These are phyloP conservation scores for Plasmopara halstedii DNA, from an alignment of 352 stramenopile genomes.

Conservation along the genomic window DNA sequence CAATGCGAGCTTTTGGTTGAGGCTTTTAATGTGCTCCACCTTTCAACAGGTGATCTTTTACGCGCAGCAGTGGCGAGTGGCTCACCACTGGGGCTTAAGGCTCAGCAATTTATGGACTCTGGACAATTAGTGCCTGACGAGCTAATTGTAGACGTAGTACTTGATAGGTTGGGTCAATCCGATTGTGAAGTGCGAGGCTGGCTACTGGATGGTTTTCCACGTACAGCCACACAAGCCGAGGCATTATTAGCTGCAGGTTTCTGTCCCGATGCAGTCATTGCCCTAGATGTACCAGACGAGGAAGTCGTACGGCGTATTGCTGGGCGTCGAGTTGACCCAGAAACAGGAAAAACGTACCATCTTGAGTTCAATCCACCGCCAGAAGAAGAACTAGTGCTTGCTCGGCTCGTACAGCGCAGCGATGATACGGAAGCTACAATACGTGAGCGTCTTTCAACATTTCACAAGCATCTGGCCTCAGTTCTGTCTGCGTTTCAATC, in stretches of 20 bases:
- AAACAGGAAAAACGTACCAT: conserved; percentile 93
- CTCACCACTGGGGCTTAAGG: conserved; percentile 47
- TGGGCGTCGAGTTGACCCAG: conserved; percentile 92
- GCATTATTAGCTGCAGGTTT: conserved; percentile 81
- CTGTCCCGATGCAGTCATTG: conserved; percentile 83
- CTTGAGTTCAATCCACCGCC: conserved; percentile 94
- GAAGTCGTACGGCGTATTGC: conserved; percentile 95
- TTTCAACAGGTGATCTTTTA: conserved; percentile 91
- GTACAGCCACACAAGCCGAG: conserved; percentile 81
- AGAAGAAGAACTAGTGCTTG: conserved; percentile 48
- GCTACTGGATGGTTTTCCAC: conserved; percentile 92
- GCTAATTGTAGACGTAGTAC: conserved; percentile 86
- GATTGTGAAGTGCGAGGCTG: conserved; percentile 85
- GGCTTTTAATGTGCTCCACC: conserved; percentile 86
- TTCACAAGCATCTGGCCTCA: conserved; percentile 65
- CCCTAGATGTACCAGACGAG: conserved; percentile 92
- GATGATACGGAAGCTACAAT: conserved; percentile 92
- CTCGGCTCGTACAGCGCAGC: conserved; percentile 78
- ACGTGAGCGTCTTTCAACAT: conserved; percentile 80
- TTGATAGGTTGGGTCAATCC: conserved; percentile 63
- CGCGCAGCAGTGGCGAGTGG: conserved; percentile 73
- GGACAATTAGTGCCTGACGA: conserved; percentile 88
- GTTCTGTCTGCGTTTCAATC: conserved; percentile 36
- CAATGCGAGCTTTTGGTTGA: conserved; percentile 89
- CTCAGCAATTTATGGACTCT: conserved; percentile 86